Evolutionary conservation across 306 rosid genomes (phyloP).

Genomic region (Cicer yamashitae): DNA sequence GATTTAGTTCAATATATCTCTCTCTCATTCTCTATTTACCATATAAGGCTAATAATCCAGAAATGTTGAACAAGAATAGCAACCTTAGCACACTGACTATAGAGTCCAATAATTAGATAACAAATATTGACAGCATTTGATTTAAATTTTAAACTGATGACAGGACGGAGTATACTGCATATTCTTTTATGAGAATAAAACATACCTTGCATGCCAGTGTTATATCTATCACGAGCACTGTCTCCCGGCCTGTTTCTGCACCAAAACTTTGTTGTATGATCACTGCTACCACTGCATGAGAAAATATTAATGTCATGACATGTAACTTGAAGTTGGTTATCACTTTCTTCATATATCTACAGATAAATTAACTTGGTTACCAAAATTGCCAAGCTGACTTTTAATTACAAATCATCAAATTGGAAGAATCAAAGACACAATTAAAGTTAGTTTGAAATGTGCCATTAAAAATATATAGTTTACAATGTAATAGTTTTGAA

Average conservation of each 20-base stretch:
- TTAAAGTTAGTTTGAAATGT: neutral
- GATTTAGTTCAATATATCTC: neutral
- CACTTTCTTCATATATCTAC: constrained; percentile 21
- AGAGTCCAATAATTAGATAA: constrained; percentile 20
- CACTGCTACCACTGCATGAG: constrained; percentile 95
- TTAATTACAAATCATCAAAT: constrained; percentile 4
- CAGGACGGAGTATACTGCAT: neutral
- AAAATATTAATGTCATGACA: constrained; percentile 30
- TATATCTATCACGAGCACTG: constrained; percentile 79
- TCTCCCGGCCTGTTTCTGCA: constrained; percentile 99
- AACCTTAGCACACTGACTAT: constrained; percentile 1
- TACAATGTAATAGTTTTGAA: neutral
- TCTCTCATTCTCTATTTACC: constrained; percentile 2
- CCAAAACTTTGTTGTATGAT: constrained; percentile 98
- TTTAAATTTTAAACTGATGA: constrained; percentile 14
- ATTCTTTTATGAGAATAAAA: constrained; percentile 28
- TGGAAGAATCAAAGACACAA: neutral
- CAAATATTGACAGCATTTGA: constrained; percentile 1
- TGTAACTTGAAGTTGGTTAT: constrained; percentile 28
- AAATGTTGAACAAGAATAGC: constrained; percentile 35
- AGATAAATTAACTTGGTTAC: constrained; percentile 23
- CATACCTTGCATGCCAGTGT: constrained; percentile 71
- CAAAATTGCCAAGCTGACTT: neutral
- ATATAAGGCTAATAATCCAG: neutral
- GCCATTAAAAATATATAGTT: neutral